These are phyloP conservation scores for Metschnikowia baotianmanensis DNA, from an alignment of 805 yeast species.

Conservation along the genomic window DNA sequence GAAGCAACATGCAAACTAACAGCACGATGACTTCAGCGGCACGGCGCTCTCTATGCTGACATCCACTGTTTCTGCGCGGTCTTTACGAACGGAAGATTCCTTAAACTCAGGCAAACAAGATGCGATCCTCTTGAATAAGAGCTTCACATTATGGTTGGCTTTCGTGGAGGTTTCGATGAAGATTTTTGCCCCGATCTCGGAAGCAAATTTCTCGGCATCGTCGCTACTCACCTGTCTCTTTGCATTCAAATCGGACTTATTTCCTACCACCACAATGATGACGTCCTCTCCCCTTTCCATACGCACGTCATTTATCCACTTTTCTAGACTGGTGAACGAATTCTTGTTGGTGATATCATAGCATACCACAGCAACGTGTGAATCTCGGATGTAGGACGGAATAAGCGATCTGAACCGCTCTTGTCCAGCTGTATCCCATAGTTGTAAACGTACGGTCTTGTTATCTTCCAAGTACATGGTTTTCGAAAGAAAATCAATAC, in stretches of 20 bases:
- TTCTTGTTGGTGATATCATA: slow-evolving; percentile 88
- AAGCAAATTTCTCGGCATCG: slow-evolving; percentile 80
- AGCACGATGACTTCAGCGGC: slow-evolving; percentile 15
- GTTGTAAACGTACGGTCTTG: slow-evolving; percentile 84
- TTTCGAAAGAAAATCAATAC: slow-evolving; percentile 91
- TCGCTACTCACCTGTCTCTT: slow-evolving; percentile 78
- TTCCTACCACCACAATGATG: slow-evolving; percentile 86
- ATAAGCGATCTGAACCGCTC: slow-evolving; percentile 93
- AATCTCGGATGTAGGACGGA: slow-evolving; percentile 93
- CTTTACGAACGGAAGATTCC: slow-evolving; percentile 17
- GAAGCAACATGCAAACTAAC: slow-evolving; percentile 3
- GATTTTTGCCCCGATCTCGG: slow-evolving; percentile 68
- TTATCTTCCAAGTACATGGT: slow-evolving; percentile 80
- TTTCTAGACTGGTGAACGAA: slow-evolving; percentile 77
- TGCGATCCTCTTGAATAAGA: slow-evolving; percentile 85
- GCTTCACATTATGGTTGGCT: slow-evolving; percentile 91
- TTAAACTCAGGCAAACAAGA: slow-evolving; percentile 81
- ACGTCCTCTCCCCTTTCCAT: slow-evolving; percentile 92
- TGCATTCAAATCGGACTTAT: slow-evolving; percentile 76
- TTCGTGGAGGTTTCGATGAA: slow-evolving; percentile 94
- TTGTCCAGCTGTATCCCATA: slow-evolving; percentile 99
- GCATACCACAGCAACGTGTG: slow-evolving; percentile 95
- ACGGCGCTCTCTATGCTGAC: slow-evolving; percentile 31
- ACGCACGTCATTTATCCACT: slow-evolving; percentile 94
- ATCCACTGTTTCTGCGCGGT: slow-evolving; percentile 37